Base-by-base conservation (phyloP, 352 stramenopile species). In the Blastocystis sp. region DNA sequence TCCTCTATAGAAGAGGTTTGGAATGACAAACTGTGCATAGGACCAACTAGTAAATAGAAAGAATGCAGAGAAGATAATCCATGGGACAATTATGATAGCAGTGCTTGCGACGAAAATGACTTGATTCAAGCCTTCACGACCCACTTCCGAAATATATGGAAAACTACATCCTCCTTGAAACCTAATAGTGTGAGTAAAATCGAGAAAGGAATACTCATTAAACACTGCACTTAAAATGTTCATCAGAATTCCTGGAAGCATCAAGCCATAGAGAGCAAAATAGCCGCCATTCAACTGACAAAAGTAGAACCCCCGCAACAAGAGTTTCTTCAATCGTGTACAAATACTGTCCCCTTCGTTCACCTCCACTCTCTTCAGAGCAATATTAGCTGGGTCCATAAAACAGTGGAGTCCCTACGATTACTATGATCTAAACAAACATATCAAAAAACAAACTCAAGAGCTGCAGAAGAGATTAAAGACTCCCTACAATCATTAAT, bases 401-500 rank as follows among this genome's bases (percentile, higher is more conserved):
- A 48, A 48, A 48, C 9, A 48, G 9, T 2, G 40, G 9, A 48
- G 40, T 48, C 9, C 9, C 40, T 9, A 48, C 3, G 40, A 48
- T 48, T 48, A 48, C 40, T 48, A 2, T 48, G 40, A 5, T 48
- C n/a, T 48, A 9, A 73, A 73, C 24, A 35, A 73, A 73, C 60
- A 73, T 24, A 73, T 6, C 1, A 76, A 76, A 37, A 76, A 15
- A 76, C 11, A 19, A 15, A 24, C 33, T 27, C 53, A 76, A n/a
- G 17, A 37, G 24, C 33, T 76, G n/a, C 64, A 68, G 73, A 84
- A 84, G 33, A 84, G 56, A 68, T 22, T 66, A 9, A 68, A 62
- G 3, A 84, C 73, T 33, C 73, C 73, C 73, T 76, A 76, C n/a
- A 76, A 48, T 48, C 27, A 95, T 98, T 75, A 76, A 98, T 94